Evolutionary conservation across 495 filamentous ascomycete species (phyloP).

Genomic region (Penicillium canariense): DNA sequence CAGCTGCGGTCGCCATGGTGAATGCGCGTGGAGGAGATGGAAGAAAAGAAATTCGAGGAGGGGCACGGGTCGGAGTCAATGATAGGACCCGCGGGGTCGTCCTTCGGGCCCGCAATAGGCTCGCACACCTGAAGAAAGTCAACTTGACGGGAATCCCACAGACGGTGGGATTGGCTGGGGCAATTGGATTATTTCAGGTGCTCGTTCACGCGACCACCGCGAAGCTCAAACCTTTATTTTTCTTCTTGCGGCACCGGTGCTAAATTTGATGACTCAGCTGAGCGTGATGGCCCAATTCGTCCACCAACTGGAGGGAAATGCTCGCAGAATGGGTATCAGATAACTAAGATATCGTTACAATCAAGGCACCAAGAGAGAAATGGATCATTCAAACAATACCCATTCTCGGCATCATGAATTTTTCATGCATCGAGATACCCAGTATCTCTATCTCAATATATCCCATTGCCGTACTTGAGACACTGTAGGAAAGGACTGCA

Average conservation of each 20-base stretch:
- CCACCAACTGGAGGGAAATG: no score
- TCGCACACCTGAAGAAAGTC: conserved; percentile 25
- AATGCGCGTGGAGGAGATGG: conserved; percentile 31
- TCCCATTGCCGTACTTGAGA: no score
- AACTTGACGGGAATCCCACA: conserved; percentile 32
- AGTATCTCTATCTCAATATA: no score
- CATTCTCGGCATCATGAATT: no score
- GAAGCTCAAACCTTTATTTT: background rate
- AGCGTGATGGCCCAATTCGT: background rate
- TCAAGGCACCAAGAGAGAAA: no score
- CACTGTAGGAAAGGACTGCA: no score
- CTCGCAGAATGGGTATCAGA: no score
- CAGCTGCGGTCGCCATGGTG: conserved; percentile 51
- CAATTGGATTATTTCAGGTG: conserved; percentile 7
- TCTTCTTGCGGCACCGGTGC: conserved; percentile 12
- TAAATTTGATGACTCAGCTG: conserved; percentile 17
- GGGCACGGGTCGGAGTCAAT: conserved; percentile 32
- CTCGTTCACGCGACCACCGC: background rate
- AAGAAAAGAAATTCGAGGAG: conserved; percentile 38
- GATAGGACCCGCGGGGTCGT: conserved; percentile 37
- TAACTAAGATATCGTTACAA: no score
- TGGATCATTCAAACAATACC: no score
- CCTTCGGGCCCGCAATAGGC: conserved; percentile 36
- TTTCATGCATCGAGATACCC: no score
- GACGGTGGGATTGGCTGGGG: conserved; percentile 22